These are phyloP conservation scores for Tilletia horrida DNA, from an alignment of 1,284 basidiomycete species.

Conservation along the genomic window DNA sequence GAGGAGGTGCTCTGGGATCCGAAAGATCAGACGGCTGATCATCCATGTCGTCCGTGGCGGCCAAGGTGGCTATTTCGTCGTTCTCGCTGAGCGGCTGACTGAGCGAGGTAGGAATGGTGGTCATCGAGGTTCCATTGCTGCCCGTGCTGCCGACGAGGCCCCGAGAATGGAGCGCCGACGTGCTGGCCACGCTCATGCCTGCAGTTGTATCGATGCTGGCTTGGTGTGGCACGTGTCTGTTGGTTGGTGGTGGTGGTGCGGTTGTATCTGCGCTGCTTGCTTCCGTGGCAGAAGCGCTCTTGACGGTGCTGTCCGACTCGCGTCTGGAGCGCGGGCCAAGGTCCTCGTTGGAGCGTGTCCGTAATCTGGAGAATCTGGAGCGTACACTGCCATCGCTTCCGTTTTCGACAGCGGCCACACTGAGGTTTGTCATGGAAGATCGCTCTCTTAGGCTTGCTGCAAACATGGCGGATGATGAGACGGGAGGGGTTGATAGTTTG, in stretches of 20 bases:
- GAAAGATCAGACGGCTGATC: background rate
- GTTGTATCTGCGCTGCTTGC: background rate
- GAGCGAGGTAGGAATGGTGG: slow-evolving; percentile 5
- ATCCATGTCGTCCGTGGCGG: background rate
- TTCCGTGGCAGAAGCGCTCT: background rate
- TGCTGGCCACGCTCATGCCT: background rate
- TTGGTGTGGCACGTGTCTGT: background rate
- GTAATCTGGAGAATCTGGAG: background rate
- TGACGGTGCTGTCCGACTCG: background rate
- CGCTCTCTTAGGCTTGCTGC: slow-evolving; percentile 9
- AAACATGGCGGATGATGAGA: slow-evolving; percentile 2
- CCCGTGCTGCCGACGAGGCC: slow-evolving; percentile 8
- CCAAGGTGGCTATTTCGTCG: slow-evolving; percentile 3
- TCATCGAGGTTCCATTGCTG: slow-evolving; percentile 7
- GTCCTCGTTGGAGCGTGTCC: slow-evolving; percentile 5
- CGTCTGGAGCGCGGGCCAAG: background rate
- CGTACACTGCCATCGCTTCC: background rate
- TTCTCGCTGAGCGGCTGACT: slow-evolving; percentile 1
- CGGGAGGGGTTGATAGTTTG: slow-evolving; percentile 5
- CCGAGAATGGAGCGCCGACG: background rate
- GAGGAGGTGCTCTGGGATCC: background rate
- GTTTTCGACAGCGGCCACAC: background rate
- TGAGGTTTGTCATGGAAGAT: slow-evolving; percentile 1
- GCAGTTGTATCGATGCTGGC: background rate
- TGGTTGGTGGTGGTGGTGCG: background rate